These are phyloP conservation scores for Colletotrichum neosansevieriae DNA, from an alignment of 2,329 filamentous ascomycete species.

Conservation along the genomic window DNA sequence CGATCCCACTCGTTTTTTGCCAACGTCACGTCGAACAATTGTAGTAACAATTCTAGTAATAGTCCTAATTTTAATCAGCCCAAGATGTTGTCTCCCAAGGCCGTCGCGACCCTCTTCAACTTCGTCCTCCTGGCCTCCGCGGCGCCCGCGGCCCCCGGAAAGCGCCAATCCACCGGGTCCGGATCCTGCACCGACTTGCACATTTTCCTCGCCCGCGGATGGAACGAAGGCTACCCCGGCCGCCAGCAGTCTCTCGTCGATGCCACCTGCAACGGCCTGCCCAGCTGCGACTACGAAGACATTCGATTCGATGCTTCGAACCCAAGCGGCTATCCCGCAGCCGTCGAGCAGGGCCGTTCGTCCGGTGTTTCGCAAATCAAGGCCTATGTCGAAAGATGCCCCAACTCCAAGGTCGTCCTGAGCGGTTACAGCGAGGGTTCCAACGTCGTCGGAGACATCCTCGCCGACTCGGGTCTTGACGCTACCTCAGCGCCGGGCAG, in stretches of 20 bases:
- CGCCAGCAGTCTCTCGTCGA: constrained; percentile 45
- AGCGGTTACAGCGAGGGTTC: constrained; percentile 57
- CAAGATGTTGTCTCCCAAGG: constrained; percentile 28
- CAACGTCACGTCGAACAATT: neutral
- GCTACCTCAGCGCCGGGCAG: constrained; percentile 46
- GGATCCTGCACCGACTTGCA: constrained; percentile 46
- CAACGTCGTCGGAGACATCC: constrained; percentile 52
- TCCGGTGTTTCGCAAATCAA: constrained; percentile 53
- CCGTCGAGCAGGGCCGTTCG: constrained; percentile 52
- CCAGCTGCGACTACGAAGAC: constrained; percentile 49
- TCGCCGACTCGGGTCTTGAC: constrained; percentile 48
- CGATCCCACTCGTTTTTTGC: constrained; percentile 11
- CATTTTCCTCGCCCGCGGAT: constrained; percentile 47
- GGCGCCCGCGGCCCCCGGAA: constrained; percentile 36
- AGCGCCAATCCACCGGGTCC: constrained; percentile 31
- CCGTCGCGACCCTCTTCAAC: constrained; percentile 31
- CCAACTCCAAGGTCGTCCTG: constrained; percentile 54
- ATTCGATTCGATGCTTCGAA: constrained; percentile 48
- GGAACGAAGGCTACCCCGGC: constrained; percentile 48
- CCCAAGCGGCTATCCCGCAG: constrained; percentile 49
- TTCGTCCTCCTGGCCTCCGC: constrained; percentile 33
- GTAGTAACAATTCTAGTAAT: neutral
- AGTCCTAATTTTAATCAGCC: constrained; percentile 30
- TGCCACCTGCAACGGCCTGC: constrained; percentile 46
- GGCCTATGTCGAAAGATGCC: constrained; percentile 54